These are phyloP conservation scores for Crepidotus variabilis DNA, from an alignment of 768 basidiomycete species.

Conservation along the genomic window DNA sequence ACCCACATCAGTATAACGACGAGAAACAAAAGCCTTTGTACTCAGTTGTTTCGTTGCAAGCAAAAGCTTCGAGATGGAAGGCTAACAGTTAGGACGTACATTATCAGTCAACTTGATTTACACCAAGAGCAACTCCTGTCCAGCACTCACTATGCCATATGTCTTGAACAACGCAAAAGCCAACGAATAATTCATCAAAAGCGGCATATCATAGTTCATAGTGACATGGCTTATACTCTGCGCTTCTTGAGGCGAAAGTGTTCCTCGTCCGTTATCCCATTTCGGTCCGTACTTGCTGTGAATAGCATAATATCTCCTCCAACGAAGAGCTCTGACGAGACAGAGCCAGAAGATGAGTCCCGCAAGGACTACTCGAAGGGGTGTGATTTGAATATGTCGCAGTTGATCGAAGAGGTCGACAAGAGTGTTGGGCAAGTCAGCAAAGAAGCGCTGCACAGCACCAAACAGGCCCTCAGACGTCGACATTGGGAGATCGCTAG, in stretches of 20 bases:
- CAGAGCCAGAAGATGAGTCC: conserved; percentile 19
- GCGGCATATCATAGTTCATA: conserved; percentile 41
- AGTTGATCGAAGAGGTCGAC: background rate
- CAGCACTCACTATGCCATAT: conserved; percentile 38
- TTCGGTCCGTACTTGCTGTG: conserved; percentile 36
- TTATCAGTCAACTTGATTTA: conserved; percentile 13
- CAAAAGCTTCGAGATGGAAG: conserved; percentile 42
- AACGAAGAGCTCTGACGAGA: conserved; percentile 35
- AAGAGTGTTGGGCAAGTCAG: background rate
- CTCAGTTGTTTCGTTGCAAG: conserved; percentile 36
- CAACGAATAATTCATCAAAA: conserved; percentile 33
- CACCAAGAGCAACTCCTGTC: conserved; percentile 22
- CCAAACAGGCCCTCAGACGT: background rate
- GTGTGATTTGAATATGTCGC: background rate
- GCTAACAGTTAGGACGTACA: conserved; percentile 22
- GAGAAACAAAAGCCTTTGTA: conserved; percentile 30
- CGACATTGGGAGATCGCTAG: no score
- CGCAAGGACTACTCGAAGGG: conserved; percentile 3
- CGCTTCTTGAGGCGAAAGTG: conserved; percentile 41
- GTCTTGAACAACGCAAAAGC: conserved; percentile 54
- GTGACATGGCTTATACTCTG: conserved; percentile 36
- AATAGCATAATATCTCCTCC: conserved; percentile 37
- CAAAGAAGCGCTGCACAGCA: background rate
- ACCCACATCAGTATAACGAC: conserved; percentile 48
- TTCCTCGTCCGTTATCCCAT: conserved; percentile 20